Percentiles rank a stretch among this genome's conserved stretches.
Evolutionary conservation across 805 yeast species (phyloP).

Genomic region (Dipodascus geniculatus): DNA sequence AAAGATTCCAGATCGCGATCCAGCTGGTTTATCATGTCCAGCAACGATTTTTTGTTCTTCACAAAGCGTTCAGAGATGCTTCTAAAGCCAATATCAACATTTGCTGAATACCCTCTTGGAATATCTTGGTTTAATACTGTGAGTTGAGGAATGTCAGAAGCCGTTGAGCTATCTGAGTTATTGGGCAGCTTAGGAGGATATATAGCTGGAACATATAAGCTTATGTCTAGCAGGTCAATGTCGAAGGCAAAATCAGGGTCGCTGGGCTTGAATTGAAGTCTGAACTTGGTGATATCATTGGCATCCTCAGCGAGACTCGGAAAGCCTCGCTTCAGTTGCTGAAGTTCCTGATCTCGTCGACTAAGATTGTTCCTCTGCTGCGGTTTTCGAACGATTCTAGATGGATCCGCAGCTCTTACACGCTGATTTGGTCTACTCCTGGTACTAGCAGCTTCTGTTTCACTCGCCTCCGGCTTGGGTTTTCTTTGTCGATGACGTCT

Average conservation of each 20-base stretch:
- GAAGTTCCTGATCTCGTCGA: constrained; percentile 8
- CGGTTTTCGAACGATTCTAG: constrained; percentile 7
- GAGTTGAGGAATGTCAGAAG: constrained; percentile 32
- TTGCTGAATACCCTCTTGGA: constrained; percentile 55
- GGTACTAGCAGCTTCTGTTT: background rate
- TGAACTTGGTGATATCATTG: constrained; percentile 4
- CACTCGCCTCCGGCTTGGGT: background rate
- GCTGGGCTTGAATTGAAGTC: constrained; percentile 31
- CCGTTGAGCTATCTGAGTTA: background rate
- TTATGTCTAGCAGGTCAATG: constrained; percentile 38
- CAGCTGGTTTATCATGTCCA: constrained; percentile 42
- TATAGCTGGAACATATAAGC: constrained; percentile 40
- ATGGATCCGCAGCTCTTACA: background rate
- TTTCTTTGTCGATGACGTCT: background rate
- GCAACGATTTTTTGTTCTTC: constrained; percentile 29
- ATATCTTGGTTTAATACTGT: constrained; percentile 53
- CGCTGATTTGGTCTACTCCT: background rate
- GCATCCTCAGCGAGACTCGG: constrained; percentile 3
- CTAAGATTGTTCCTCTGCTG: constrained; percentile 8
- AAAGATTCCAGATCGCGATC: constrained; percentile 49
- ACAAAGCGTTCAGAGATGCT: constrained; percentile 29
- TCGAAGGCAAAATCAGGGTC: constrained; percentile 71
- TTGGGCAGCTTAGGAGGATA: constrained; percentile 34
- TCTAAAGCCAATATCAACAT: constrained; percentile 55
- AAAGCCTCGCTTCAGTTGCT: constrained; percentile 11